These are phyloP conservation scores for Hepatocystis sp. DNA, from an alignment of 169 alveolate species.

Conservation along the genomic window DNA sequence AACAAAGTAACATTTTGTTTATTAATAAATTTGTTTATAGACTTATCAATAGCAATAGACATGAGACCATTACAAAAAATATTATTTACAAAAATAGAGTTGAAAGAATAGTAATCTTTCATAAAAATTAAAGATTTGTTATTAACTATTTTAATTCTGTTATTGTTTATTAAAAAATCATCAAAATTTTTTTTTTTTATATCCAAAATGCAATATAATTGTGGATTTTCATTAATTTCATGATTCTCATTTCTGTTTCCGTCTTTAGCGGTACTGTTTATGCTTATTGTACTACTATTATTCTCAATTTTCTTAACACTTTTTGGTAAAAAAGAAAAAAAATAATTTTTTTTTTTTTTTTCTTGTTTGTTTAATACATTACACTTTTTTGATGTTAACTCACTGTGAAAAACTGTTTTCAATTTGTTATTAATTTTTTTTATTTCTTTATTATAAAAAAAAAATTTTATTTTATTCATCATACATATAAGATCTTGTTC, in stretches of 20 bases:
- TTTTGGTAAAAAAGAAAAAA: not conserved
- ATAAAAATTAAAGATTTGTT: slow-evolving; percentile 6
- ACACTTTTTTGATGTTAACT: not conserved
- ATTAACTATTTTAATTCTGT: slow-evolving; percentile 12
- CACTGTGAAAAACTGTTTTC: not conserved
- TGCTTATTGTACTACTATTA: not conserved
- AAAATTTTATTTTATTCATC: slow-evolving; percentile 19
- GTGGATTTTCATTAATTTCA: not conserved
- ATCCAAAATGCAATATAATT: slow-evolving; percentile 18
- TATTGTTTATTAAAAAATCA: slow-evolving; percentile 9
- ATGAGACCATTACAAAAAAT: slow-evolving; percentile 21
- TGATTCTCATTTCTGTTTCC: not conserved
- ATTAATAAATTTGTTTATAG: slow-evolving; percentile 8
- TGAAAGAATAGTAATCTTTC: slow-evolving; percentile 20
- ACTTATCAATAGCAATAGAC: slow-evolving; percentile 16
- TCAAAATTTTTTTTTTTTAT: slow-evolving; percentile 35
- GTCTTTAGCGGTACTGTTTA: not conserved
- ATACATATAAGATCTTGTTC: not conserved
- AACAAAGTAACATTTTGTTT: slow-evolving; percentile 26
- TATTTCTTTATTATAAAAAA: slow-evolving; percentile 19
- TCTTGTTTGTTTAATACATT: too few relatives aligned
- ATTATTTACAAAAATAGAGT: slow-evolving; percentile 31
- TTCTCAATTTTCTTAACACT: not conserved
- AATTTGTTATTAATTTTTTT: slow-evolving; percentile 12
- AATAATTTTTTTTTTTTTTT: too few relatives aligned